These are phyloP conservation scores for Thermochaetoides thermophila DNA, from an alignment of 495 filamentous ascomycete genomes.

Conservation along the genomic window DNA sequence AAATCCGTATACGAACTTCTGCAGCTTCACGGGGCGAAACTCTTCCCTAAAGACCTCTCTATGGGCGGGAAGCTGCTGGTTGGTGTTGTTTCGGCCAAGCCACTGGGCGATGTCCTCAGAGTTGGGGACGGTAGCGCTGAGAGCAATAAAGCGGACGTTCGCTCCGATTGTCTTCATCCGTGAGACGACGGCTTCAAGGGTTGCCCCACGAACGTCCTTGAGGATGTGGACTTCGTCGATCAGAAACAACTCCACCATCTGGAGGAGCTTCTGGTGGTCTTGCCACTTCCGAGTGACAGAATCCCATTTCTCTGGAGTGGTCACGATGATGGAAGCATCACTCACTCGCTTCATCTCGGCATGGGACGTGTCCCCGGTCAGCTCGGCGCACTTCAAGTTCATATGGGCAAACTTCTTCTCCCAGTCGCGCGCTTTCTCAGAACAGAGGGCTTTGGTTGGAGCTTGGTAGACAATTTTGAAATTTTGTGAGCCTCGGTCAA, in stretches of 20 bases:
- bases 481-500: conserved; percentile 43
- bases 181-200: conserved; percentile 87
- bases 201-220: conserved; percentile 78
- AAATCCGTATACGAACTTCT: conserved; percentile 73
- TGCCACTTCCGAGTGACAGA: conserved; percentile 93
- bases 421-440: conserved; percentile 75
- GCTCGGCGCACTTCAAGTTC: conserved; percentile 62
- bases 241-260: conserved; percentile 77
- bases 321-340: conserved; percentile 80
- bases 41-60: conserved; percentile 81
- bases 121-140: conserved; percentile 91
- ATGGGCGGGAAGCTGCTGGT: conserved; percentile 51
- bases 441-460: conserved; percentile 83
- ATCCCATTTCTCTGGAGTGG: conserved; percentile 98
- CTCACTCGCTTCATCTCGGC: conserved; percentile 59
- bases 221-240: conserved; percentile 96
- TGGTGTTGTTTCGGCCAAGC: conserved; percentile 66
- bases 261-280: conserved; percentile 70
- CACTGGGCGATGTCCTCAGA: conserved; percentile 79
- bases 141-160: conserved; percentile 75
- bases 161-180: conserved; percentile 89
- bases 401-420: conserved; percentile 64
- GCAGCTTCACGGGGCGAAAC: conserved; percentile 73
- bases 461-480: conserved; percentile 95
- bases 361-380: conserved; percentile 84